Percentiles rank a stretch among this genome's conserved stretches.
Conservation (phyloP, 2,329 filamentous ascomycete genomes). For the Triangularia verruculosa region DNA sequence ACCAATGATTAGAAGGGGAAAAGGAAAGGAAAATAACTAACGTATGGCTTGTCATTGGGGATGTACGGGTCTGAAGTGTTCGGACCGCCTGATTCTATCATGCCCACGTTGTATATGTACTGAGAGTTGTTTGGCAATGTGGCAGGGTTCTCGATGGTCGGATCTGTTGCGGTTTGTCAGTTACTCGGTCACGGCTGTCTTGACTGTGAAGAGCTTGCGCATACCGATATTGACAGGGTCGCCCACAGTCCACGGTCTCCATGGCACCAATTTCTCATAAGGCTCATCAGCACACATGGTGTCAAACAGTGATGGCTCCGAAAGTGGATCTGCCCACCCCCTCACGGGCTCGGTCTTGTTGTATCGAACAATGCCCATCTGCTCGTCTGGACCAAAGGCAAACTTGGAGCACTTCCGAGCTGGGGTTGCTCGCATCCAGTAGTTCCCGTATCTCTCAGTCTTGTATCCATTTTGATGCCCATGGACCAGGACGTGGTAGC, state of each 20-base stretch:
- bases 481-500: slow-evolving; percentile 16
- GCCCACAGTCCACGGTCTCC: slow-evolving; percentile 8
- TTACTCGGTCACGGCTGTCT: not conserved
- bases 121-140: slow-evolving; percentile 2
- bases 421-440: slow-evolving; percentile 11
- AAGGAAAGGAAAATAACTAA: not conserved
- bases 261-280: slow-evolving; percentile 5
- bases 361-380: slow-evolving; percentile 10
- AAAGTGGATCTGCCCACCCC: slow-evolving; percentile 5
- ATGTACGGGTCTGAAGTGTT: slow-evolving; percentile 9
- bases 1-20: not conserved
- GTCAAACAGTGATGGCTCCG: slow-evolving; percentile 6
- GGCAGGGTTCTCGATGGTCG: not conserved
- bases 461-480: not conserved
- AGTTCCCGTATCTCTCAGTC: slow-evolving; percentile 7
- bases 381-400: not conserved
- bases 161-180: not conserved
- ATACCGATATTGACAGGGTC: slow-evolving; percentile 14
- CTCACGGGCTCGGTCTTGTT: not conserved
- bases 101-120: slow-evolving; percentile 15
- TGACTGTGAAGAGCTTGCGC: not conserved
- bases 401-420: slow-evolving; percentile 3
- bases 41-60: slow-evolving; percentile 10
- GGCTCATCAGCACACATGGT: slow-evolving; percentile 14
- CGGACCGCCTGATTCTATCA: slow-evolving; percentile 10